Evolutionary conservation across 345 rosid genomes (phyloP), one percentile per base, ranked within the genome.

Genomic region (Populus ilicifolia): DNA sequence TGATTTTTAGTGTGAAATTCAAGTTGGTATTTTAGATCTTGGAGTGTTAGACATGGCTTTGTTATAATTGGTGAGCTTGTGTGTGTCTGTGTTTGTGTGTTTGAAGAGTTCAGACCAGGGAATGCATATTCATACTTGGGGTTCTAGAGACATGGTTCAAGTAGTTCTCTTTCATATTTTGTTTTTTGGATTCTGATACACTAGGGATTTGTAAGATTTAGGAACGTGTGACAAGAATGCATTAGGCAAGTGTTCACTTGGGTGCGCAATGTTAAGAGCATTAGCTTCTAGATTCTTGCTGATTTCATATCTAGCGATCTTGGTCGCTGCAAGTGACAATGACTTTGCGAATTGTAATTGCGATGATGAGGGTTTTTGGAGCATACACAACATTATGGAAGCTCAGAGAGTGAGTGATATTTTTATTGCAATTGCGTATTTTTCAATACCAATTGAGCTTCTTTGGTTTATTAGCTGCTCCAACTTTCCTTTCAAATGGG

Each of bases 401-500:
- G 90, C 96, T 67, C 98, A 95, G 69, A 90, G 83, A 85, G 96
- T 93, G 77, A 95, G 99, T 83, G 99, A 95, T 90, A 84, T 91
- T 82, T 77, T 95, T 67, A 95, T 95, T 75, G 97, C 93, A 12
- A 85, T 92, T 70, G 99, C 99, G 0, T 93, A 95, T 82, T 93
- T 95, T 83, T 95, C 99, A 1, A 95, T 95, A 72, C 99, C 99
- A 7, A 87, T 95, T 2, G 99, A 95, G 83, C 89, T 95, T 10
- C 93, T 95, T 63, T 95, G 90, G 90, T 95, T 95, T 76, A 80
- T 95, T 77, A 95, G 98, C 84, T 92, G 90, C 86, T 88, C 99
- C 35, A 87, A 90, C 69, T 83, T 95, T 75, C 99, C 99, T 14
- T 95, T 95, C 85, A 95, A 95, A 91, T 95, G 99, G 99, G 99